Conservation (phyloP, 2,329 filamentous ascomycete species). For the Ceratocystis albifundus region DNA sequence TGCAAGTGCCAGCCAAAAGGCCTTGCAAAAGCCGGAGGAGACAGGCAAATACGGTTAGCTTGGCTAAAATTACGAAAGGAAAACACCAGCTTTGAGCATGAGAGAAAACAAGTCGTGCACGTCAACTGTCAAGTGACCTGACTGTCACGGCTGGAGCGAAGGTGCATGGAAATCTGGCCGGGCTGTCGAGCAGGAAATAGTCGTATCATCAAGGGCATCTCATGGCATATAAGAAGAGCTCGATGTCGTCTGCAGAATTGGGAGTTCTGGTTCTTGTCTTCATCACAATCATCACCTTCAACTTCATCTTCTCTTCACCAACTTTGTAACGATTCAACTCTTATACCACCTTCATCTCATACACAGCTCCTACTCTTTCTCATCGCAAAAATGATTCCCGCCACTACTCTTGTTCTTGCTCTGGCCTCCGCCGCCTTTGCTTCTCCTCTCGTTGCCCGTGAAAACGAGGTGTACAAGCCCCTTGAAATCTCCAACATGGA, state of each 20-base stretch:
- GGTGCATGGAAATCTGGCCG: neutral
- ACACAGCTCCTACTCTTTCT: neutral
- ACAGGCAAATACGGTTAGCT: neutral
- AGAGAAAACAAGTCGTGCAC: neutral
- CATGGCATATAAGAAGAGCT: neutral
- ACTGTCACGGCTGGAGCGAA: neutral
- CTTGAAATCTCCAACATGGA: slow-evolving; percentile 13
- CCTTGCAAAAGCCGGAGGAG: neutral
- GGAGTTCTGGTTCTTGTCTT: neutral
- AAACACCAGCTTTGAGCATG: neutral
- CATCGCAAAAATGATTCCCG: neutral
- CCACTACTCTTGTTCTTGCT: slow-evolving; percentile 10
- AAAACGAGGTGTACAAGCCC: neutral
- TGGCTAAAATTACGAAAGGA: neutral
- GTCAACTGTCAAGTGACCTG: neutral
- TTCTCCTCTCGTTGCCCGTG: slow-evolving; percentile 3
- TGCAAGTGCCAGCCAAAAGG: neutral
- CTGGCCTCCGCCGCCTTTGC: slow-evolving; percentile 13
- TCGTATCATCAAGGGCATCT: neutral
- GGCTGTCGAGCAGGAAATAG: neutral
- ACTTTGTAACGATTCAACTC: neutral
- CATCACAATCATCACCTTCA: neutral
- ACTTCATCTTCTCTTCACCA: neutral
- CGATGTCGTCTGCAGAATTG: neutral
- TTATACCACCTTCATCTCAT: neutral